Evolutionary conservation across 2,329 filamentous ascomycete genomes (phyloP), one percentile per base, ranked within the genome.

Genomic region (Fusarium musae): DNA sequence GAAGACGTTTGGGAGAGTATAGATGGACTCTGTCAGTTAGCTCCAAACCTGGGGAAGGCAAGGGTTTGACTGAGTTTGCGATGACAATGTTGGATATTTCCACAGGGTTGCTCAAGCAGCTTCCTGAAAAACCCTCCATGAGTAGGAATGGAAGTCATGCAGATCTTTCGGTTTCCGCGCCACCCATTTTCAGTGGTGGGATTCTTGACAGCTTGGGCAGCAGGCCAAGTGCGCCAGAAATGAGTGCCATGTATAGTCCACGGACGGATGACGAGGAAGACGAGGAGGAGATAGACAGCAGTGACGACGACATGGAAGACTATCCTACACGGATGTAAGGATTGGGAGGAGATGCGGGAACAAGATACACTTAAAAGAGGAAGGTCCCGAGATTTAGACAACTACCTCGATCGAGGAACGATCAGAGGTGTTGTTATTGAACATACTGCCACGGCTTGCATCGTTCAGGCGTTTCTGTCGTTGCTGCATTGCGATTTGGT

Each of bases 1-100:
- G 93, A 42, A 89, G 93, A 17, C 87, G 96, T 2, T 84, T 98
- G 28, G 92, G 91, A 67, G 96, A 99, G 83, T 98, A 98, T 80
- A 90, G 94, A 56, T 99, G 96, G 96, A 98, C 96, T 15, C 86
- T 98, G 62, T 93, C 92, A 13, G 95, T 98, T 53, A 95, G 92
- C 82, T 92, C 90, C 49, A 94, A 94, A 80, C 91, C 93, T 0
- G 87, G 88, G 5, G 88, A 89, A 75, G 87, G 85, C 61, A 87
- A 84, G 53, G 85, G 87, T 2, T 78, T 92, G 59, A 92, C 90
- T 1, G 87, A 89, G 69, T 94, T 93, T 75, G 92, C 93, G n/a
- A 91, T 94, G 85, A 91, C 91, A 6, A 93, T 93, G 87, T 84
- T 95, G 47, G 93, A 94, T 78, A 92, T 92, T 60, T 92, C 90